Evolutionary conservation across 129 eudicot species (phyloP), one percentile per base, ranked within the genome.

Genomic region (Glebionis coronaria): DNA sequence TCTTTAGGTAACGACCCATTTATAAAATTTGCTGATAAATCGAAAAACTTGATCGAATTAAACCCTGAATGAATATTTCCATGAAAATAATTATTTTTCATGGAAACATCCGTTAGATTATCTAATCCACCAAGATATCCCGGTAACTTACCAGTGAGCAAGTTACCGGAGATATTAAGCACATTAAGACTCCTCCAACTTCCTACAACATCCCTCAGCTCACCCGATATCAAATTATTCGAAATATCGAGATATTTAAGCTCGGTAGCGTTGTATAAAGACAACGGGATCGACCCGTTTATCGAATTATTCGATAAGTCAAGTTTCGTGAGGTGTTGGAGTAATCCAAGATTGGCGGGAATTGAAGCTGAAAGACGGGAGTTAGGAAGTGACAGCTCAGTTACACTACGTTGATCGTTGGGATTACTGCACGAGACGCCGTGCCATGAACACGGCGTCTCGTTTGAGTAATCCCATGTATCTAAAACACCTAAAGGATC

Each of bases 231-330:
- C 73, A 82, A 55, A 67, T 89, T 94, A 66, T 87, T 77, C 3
- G 97, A 84, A 14, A 94, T 65, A 65, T 94, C 95, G 62, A 94
- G 81, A 15, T 46, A 19, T 40, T 69, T 72, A 15, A 94, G 85
- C 61, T 73, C 69, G 0, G 88, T 35, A 2, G 84, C 80, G 25
- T 68, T 65, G 59, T 78, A 89, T 2, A 94, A 61, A 16, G 95
- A 65, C 12, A 45, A 12, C 1, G 97, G 97, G 14, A 94, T 68
- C 0, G 99, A 84, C 40, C 99, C 99, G 31, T 94, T 89, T 25
- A 94, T 78, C 19, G 94, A 87, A 76, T 94, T 94, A 69, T 82
- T 82, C 14, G 99, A 89, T 49, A 94, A 79, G 59, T 89, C 83
- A 1, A 94, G 85, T 4, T 25, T 69, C 9, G 47, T 72, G 0